phyloP scores from a whole-genome alignment of 2,329 filamentous ascomycete species.

The Zarea fungicola region DNA sequence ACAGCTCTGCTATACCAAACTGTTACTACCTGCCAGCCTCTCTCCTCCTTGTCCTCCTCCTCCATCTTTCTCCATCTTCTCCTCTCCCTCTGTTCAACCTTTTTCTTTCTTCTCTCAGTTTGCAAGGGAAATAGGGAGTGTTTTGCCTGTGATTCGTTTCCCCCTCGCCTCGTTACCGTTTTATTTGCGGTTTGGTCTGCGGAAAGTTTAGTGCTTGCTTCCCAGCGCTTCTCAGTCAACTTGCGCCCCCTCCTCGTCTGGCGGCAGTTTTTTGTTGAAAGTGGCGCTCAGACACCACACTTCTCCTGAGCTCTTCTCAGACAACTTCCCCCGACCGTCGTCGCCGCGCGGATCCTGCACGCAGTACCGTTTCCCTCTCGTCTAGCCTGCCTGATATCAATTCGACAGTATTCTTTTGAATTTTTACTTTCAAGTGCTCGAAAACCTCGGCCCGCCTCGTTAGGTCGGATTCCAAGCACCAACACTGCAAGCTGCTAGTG shows the following conservation, averaged over 20 bases:
- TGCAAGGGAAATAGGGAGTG: not conserved
- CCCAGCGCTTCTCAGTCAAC: not conserved
- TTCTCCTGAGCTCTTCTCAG: conserved; percentile 9
- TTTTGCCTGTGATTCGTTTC: not conserved
- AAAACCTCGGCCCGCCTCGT: too few relatives aligned
- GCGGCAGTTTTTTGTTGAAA: conserved; percentile 3
- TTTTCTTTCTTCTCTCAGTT: not conserved
- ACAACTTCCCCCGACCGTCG: not conserved
- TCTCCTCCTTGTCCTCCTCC: not conserved
- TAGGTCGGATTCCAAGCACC: too few relatives aligned
- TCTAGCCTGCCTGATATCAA: not conserved
- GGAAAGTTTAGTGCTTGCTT: too few relatives aligned
- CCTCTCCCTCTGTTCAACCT: not conserved
- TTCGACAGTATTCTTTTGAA: conserved; percentile 5
- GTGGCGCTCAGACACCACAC: conserved; percentile 11
- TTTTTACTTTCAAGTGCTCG: too few relatives aligned
- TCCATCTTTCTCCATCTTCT: not conserved
- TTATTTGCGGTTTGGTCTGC: not conserved
- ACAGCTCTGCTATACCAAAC: conserved; percentile 1
- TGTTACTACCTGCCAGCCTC: not conserved
- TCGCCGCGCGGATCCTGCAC: not conserved
- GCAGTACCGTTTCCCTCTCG: not conserved
- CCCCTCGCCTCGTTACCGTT: not conserved
- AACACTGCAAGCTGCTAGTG: not conserved
- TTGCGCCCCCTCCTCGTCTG: not conserved